Evolutionary conservation across 345 rosid genomes (phyloP).

Genomic region (Brassica incana): DNA sequence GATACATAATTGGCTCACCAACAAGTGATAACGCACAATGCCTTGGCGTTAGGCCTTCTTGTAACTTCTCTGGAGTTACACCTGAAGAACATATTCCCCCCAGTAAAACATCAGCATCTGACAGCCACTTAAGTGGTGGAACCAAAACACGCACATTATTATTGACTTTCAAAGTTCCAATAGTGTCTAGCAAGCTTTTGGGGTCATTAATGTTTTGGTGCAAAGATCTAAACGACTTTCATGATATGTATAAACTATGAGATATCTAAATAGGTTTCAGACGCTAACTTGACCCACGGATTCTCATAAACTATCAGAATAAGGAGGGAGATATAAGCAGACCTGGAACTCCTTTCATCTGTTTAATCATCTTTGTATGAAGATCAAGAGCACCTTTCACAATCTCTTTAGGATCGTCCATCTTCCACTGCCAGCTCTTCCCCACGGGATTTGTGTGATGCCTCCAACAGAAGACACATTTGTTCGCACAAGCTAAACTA

Average conservation of each 20-base stretch:
- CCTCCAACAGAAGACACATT: conserved; percentile 99
- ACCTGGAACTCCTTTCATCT: conserved; percentile 99
- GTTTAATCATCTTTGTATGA: conserved; percentile 92
- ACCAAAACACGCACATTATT: neutral
- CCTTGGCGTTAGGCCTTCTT: conserved; percentile 85
- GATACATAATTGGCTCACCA: conserved; percentile 98
- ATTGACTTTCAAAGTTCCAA: neutral
- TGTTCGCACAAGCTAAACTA: conserved; percentile 97
- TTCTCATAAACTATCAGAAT: neutral
- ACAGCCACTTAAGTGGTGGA: neutral
- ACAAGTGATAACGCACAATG: conserved; percentile 98
- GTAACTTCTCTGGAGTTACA: conserved; percentile 72
- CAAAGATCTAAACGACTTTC: too few species aligned
- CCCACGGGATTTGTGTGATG: conserved; percentile 99
- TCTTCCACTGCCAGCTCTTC: conserved; percentile 99
- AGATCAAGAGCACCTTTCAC: conserved; percentile 82
- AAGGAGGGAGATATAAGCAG: conserved; percentile 17
- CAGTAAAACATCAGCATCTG: neutral
- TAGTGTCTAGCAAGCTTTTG: neutral
- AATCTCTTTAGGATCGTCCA: conserved; percentile 92
- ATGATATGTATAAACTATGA: neutral
- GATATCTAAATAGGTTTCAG: conserved; percentile 1
- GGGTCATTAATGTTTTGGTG: neutral
- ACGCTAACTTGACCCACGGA: conserved; percentile 2
- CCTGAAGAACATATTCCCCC: conserved; percentile 48